These are phyloP conservation scores for Beauveria bassiana DNA, from an alignment of 2,329 filamentous ascomycete genomes.

Conservation along the genomic window DNA sequence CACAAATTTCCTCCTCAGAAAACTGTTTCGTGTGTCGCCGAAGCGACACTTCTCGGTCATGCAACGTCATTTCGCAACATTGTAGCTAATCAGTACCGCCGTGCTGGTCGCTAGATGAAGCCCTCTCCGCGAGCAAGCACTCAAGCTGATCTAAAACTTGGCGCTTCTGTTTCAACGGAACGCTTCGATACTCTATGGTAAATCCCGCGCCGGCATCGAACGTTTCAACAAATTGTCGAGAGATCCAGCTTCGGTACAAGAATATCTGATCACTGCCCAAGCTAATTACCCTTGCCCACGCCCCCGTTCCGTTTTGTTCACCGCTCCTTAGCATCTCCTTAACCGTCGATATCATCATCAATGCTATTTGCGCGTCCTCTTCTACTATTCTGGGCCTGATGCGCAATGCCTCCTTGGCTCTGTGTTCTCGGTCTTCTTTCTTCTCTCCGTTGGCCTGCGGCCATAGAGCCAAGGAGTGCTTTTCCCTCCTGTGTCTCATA, in stretches of 20 bases:
- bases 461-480: background rate
- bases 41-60: too few species aligned
- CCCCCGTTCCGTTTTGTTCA: background rate
- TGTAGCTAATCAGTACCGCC: background rate
- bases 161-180: background rate
- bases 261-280: background rate
- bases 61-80: background rate
- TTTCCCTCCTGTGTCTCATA: background rate
- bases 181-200: background rate
- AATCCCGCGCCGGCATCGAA: background rate
- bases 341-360: background rate
- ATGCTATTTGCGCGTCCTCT: background rate
- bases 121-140: background rate
- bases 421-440: background rate
- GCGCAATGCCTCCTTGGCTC: background rate
- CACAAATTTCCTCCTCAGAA: too few species aligned
- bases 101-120: background rate
- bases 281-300: background rate
- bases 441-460: background rate
- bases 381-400: background rate
- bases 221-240: background rate
- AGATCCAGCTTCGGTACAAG: background rate
- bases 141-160: background rate
- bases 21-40: too few species aligned
- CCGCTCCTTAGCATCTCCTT: background rate